These are phyloP conservation scores for Ustilago sp. DNA, from an alignment of 1,284 basidiomycete species.

Conservation along the genomic window DNA sequence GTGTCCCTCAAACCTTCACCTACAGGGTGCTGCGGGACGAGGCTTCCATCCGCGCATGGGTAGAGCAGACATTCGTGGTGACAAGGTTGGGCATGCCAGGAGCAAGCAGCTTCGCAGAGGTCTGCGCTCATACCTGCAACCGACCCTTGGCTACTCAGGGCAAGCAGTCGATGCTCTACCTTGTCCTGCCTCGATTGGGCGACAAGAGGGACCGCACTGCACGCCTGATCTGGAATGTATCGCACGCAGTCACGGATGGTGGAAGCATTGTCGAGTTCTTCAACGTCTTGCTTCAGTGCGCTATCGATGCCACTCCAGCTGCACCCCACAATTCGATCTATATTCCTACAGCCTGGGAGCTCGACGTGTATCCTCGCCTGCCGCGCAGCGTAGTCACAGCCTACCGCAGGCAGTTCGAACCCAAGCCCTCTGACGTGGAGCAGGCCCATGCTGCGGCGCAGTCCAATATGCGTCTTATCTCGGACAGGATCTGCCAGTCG, in stretches of 20 bases:
- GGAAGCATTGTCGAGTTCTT: conserved; percentile 34
- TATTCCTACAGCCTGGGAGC: conserved; percentile 16
- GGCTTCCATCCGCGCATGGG: conserved; percentile 24
- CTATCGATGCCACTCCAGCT: conserved; percentile 24
- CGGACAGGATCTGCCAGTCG: conserved; percentile 28
- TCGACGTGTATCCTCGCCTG: conserved; percentile 21
- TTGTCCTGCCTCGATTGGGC: conserved; percentile 23
- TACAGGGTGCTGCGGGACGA: conserved; percentile 29
- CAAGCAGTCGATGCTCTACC: conserved; percentile 44
- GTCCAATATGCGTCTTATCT: conserved; percentile 23
- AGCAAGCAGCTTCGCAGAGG: conserved; percentile 11
- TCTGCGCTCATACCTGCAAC: conserved; percentile 26
- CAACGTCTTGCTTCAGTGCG: conserved; percentile 31
- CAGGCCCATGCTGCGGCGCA: conserved; percentile 6
- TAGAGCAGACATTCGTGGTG: conserved; percentile 38
- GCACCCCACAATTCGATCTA: conserved; percentile 22
- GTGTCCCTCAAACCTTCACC: conserved; percentile 19
- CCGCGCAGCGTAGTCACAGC: conserved; percentile 30
- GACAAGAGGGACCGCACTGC: conserved; percentile 14
- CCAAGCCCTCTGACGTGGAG: conserved; percentile 9
- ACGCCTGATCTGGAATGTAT: conserved; percentile 37
- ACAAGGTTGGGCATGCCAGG: conserved; percentile 22
- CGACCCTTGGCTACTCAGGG: conserved; percentile 31
- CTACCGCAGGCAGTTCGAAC: conserved; percentile 27
- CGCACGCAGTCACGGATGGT: conserved; percentile 46